Conservation (phyloP, 495 filamentous ascomycete species). For the Pseudoneurospora amorphoporcata region DNA sequence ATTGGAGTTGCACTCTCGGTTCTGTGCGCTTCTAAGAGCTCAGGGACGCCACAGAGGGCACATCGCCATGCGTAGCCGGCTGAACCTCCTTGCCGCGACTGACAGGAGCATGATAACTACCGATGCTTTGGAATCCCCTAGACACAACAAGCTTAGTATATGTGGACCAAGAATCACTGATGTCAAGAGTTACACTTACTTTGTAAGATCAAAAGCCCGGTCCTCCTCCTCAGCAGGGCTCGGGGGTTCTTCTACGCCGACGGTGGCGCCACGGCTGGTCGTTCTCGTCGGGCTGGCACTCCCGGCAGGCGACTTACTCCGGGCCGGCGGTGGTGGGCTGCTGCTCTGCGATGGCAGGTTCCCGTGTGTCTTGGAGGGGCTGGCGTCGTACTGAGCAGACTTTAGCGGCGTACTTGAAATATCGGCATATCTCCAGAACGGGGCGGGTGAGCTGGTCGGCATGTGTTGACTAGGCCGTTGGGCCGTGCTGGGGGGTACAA, state of each 20-base stretch:
- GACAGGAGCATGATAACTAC: slow-evolving; percentile 27
- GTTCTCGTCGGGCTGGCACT: slow-evolving; percentile 20
- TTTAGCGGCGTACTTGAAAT: slow-evolving; percentile 70
- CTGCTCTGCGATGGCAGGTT: slow-evolving; percentile 48
- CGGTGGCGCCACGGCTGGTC: slow-evolving; percentile 1
- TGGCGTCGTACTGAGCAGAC: slow-evolving; percentile 45
- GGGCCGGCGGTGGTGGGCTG: slow-evolving; percentile 50
- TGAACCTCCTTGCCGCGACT: slow-evolving; percentile 23
- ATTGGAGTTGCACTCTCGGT: not conserved
- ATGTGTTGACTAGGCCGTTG: slow-evolving; percentile 90
- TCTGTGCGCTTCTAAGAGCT: not conserved
- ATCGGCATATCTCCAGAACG: slow-evolving; percentile 86
- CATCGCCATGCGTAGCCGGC: slow-evolving; percentile 1
- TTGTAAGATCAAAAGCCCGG: slow-evolving; percentile 28
- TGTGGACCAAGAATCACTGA: not conserved
- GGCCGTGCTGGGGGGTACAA: slow-evolving; percentile 80
- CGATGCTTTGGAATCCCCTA: slow-evolving; percentile 33
- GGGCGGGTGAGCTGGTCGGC: slow-evolving; percentile 89
- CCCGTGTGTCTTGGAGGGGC: slow-evolving; percentile 39
- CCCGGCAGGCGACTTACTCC: slow-evolving; percentile 21
- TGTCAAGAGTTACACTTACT: slow-evolving; percentile 12
- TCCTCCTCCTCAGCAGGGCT: slow-evolving; percentile 18
- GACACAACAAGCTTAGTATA: not conserved
- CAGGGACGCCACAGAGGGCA: not conserved
- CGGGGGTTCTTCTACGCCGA: not conserved